Percentiles rank a stretch among this genome's conserved stretches.
Evolutionary conservation across 1,284 basidiomycete genomes (phyloP).

Genomic region (Irpex sp.): DNA sequence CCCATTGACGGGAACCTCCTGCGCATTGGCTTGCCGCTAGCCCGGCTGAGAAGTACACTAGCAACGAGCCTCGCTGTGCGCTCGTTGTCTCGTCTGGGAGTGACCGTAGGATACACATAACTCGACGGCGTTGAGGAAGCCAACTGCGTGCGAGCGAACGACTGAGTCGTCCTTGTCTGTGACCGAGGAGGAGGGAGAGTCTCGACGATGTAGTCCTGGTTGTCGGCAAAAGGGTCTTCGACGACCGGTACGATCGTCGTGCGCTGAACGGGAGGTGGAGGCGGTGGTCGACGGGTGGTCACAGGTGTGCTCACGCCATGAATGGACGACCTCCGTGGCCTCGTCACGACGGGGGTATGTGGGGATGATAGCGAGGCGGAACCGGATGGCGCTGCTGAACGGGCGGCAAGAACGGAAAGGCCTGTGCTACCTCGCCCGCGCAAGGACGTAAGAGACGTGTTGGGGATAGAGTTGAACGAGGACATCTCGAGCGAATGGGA

Average conservation of each 20-base stretch:
- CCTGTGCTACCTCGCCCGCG: slow-evolving; percentile 6
- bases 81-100: slow-evolving; percentile 11
- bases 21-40: slow-evolving; percentile 21
- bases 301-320: slow-evolving; percentile 10
- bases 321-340: slow-evolving; percentile 10
- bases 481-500: slow-evolving; percentile 14
- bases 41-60: slow-evolving; percentile 24
- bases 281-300: slow-evolving; percentile 17
- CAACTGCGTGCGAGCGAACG: slow-evolving; percentile 15
- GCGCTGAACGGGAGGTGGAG: slow-evolving; percentile 17
- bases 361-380: neutral
- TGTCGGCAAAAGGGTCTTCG: slow-evolving; percentile 27
- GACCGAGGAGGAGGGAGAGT: slow-evolving; percentile 14
- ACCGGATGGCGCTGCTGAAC: slow-evolving; percentile 12
- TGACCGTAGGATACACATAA: slow-evolving; percentile 3
- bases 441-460: slow-evolving; percentile 20
- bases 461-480: slow-evolving; percentile 24
- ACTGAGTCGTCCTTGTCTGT: slow-evolving; percentile 5
- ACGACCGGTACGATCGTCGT: slow-evolving; percentile 8
- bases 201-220: slow-evolving; percentile 11
- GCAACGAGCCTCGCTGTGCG: slow-evolving; percentile 24
- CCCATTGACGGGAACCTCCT: slow-evolving; percentile 18
- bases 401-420: slow-evolving; percentile 13
- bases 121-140: slow-evolving; percentile 9
- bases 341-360: slow-evolving; percentile 7